These are phyloP conservation scores for Nicotiana attenuata DNA, from an alignment of 257 asterid species.

Conservation along the genomic window DNA sequence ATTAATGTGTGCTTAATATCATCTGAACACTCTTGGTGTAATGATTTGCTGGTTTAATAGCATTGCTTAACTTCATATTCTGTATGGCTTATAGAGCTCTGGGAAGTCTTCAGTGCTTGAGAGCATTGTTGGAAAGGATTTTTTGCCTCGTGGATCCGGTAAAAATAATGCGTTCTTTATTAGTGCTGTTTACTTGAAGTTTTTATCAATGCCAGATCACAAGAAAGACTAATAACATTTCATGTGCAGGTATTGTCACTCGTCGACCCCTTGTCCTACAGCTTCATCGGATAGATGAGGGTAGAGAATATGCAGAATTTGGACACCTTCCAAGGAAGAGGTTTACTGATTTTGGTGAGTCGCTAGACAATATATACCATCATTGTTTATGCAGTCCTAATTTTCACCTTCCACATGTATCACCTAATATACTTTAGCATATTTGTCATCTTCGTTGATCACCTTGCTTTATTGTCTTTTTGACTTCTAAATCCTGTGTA, in stretches of 20 bases:
- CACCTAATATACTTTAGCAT: not conserved
- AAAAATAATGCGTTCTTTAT: conserved; percentile 9
- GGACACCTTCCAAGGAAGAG: conserved; percentile 86
- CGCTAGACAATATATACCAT: not conserved
- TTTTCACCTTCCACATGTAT: not conserved
- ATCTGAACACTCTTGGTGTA: not conserved
- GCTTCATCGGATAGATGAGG: conserved; percentile 82
- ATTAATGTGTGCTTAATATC: not conserved
- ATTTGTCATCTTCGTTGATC: not conserved
- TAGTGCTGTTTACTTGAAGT: not conserved
- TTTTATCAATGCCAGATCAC: not conserved
- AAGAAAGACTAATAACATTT: not conserved
- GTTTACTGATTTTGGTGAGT: conserved; percentile 88
- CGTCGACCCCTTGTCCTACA: conserved; percentile 97
- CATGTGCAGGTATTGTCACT: conserved; percentile 79
- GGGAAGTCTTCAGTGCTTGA: conserved; percentile 98
- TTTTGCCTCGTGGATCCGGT: conserved; percentile 99
- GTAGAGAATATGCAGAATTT: conserved; percentile 97
- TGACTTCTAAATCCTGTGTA: conserved; percentile 15
- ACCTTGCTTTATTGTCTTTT: not conserved
- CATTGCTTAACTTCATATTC: conserved; percentile 1
- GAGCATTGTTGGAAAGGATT: conserved; percentile 94
- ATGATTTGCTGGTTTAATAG: not conserved
- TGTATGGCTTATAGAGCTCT: conserved; percentile 60
- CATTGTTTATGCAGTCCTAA: not conserved